Conservation (phyloP, 2,329 filamentous ascomycete species). For the Microdochium paspali region DNA sequence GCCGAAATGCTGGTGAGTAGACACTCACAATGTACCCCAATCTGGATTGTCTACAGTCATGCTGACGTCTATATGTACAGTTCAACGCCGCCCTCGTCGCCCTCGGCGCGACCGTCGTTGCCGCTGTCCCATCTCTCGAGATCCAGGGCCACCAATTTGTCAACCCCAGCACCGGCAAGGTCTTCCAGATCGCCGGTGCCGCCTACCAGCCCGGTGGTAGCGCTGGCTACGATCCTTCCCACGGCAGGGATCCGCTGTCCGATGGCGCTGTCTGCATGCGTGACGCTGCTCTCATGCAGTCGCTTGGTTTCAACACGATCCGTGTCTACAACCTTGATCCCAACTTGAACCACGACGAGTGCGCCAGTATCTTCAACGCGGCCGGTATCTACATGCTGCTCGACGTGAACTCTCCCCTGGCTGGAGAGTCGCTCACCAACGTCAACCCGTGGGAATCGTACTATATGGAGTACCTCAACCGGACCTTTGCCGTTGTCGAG, state of each 20-base stretch:
- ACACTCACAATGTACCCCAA: too few species aligned
- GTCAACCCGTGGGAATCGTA: constrained; percentile 49
- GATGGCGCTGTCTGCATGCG: constrained; percentile 48
- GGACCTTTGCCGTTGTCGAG: constrained; percentile 58
- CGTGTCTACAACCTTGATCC: constrained; percentile 63
- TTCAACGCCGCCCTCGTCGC: constrained; percentile 37
- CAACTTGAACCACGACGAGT: constrained; percentile 56
- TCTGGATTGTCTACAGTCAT: too few species aligned
- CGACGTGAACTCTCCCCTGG: constrained; percentile 57
- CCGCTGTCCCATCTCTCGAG: constrained; percentile 47
- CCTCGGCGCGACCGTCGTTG: constrained; percentile 40
- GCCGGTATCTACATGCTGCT: constrained; percentile 62
- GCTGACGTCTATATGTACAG: constrained; percentile 11
- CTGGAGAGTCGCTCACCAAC: constrained; percentile 47
- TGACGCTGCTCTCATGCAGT: constrained; percentile 57
- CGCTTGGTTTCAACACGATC: constrained; percentile 56
- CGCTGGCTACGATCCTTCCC: constrained; percentile 46
- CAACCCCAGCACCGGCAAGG: constrained; percentile 46
- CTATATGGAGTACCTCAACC: constrained; percentile 51
- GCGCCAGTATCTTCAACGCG: constrained; percentile 59
- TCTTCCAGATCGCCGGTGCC: constrained; percentile 57
- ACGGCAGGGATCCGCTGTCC: constrained; percentile 50
- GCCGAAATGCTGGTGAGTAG: too few species aligned
- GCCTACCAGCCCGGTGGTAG: constrained; percentile 63
- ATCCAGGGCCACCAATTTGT: constrained; percentile 50